Percentiles rank a stretch among this genome's conserved stretches.
These are phyloP conservation scores for Coriolopsis trogii DNA, from an alignment of 1,284 basidiomycete species.

Conservation along the genomic window DNA sequence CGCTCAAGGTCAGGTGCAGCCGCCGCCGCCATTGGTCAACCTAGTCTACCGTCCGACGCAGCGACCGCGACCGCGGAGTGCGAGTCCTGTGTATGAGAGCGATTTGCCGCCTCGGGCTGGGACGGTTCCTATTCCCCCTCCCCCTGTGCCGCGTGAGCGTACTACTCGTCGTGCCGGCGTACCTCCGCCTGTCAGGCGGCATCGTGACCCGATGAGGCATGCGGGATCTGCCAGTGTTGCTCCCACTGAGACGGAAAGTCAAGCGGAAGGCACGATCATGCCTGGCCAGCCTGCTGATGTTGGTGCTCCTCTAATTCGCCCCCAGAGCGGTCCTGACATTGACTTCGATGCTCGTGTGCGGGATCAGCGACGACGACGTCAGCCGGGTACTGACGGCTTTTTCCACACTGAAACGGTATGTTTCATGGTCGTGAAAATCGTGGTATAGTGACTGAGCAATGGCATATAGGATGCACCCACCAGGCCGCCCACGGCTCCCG, in stretches of 20 bases:
- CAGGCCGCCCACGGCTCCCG: slow-evolving; percentile 17
- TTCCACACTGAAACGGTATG: slow-evolving; percentile 10
- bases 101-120: slow-evolving; percentile 32
- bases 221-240: neutral
- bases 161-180: neutral
- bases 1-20: slow-evolving; percentile 44
- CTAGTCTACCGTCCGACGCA: slow-evolving; percentile 56
- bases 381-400: slow-evolving; percentile 9
- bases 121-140: slow-evolving; percentile 29
- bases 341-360: slow-evolving; percentile 20
- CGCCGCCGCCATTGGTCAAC: slow-evolving; percentile 55
- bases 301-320: neutral
- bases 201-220: neutral
- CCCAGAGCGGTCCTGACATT: slow-evolving; percentile 20
- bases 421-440: neutral
- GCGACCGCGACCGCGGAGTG: slow-evolving; percentile 45
- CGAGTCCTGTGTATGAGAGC: slow-evolving; percentile 41
- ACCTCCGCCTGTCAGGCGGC: slow-evolving; percentile 8
- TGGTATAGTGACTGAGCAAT: neutral
- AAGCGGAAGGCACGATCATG: neutral
- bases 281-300: neutral
- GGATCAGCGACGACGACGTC: slow-evolving; percentile 8
- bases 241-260: slow-evolving; percentile 15
- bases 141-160: neutral
- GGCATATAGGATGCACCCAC: slow-evolving; percentile 1